Evolutionary conservation across 2,329 filamentous ascomycete genomes (phyloP).

Genomic region (Trichoderma endophyticum): DNA sequence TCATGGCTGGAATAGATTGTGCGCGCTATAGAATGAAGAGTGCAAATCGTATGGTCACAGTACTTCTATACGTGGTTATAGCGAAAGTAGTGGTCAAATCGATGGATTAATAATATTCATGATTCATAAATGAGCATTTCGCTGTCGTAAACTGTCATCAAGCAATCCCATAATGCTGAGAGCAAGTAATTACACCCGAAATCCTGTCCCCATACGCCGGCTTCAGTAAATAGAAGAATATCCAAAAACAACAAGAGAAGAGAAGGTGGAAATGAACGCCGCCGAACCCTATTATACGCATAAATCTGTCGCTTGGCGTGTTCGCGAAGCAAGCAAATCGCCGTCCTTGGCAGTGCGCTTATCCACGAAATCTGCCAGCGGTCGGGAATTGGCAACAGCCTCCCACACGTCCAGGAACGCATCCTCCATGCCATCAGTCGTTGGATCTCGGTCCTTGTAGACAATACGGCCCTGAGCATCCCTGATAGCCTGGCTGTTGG

Average conservation of each 20-base stretch:
- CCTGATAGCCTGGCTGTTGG: neutral
- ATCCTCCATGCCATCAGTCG: constrained; percentile 23
- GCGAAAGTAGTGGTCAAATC: too few species aligned
- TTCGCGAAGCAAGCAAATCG: constrained; percentile 19
- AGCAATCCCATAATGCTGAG: neutral
- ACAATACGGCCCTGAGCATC: constrained; percentile 17
- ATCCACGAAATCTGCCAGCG: constrained; percentile 22
- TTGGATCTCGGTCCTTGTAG: constrained; percentile 15
- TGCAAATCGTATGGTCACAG: neutral
- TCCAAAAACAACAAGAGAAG: neutral
- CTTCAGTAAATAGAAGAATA: neutral
- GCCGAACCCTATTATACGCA: neutral
- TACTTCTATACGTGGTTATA: neutral
- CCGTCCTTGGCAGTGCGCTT: constrained; percentile 10
- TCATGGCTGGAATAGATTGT: constrained; percentile 5
- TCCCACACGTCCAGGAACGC: constrained; percentile 28
- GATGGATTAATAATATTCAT: neutral
- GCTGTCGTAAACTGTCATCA: neutral
- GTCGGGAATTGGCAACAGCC: constrained; percentile 23
- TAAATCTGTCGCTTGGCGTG: neutral
- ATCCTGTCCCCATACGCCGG: neutral
- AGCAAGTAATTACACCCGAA: neutral
- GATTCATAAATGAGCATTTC: neutral
- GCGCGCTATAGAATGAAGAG: constrained; percentile 7
- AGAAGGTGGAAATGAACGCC: neutral